These are phyloP conservation scores for Bisporella sp. DNA, from an alignment of 2,329 filamentous ascomycete species.

Conservation along the genomic window DNA sequence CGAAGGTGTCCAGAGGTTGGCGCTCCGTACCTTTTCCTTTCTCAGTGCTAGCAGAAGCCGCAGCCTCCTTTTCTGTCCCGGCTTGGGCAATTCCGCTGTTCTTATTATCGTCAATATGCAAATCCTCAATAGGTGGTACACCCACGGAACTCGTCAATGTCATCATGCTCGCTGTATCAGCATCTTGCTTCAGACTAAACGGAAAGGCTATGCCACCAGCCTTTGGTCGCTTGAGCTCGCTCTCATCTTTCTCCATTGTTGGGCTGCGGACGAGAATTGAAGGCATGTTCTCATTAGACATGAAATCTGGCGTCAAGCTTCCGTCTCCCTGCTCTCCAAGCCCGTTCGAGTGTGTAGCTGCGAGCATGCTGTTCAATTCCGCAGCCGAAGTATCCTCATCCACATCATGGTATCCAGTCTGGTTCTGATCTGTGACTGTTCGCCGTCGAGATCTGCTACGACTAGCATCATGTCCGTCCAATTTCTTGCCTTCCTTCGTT, in stretches of 20 bases:
- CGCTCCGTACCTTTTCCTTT: constrained; percentile 22
- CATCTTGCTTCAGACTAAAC: constrained; percentile 58
- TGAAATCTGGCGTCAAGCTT: constrained; percentile 14
- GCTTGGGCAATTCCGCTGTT: constrained; percentile 5
- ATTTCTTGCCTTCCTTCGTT: constrained; percentile 9
- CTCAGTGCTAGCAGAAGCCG: too few species aligned
- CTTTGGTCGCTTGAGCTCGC: constrained; percentile 56
- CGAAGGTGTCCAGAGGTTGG: constrained; percentile 45
- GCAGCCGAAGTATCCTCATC: constrained; percentile 37
- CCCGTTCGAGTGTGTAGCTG: constrained; percentile 34
- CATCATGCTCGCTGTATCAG: constrained; percentile 59
- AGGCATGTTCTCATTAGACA: constrained; percentile 7
- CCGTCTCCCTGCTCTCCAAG: constrained; percentile 15
- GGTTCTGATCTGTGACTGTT: constrained; percentile 44
- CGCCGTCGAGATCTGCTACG: constrained; percentile 38
- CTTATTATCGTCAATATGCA: constrained; percentile 11
- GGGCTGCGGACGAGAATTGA: constrained; percentile 12
- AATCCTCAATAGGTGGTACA: constrained; percentile 17
- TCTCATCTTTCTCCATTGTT: constrained; percentile 32
- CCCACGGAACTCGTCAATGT: constrained; percentile 43
- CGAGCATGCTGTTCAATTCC: constrained; percentile 29
- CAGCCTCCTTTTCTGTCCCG: too few species aligned
- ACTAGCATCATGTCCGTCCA: constrained; percentile 7
- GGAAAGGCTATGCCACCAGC: constrained; percentile 65
- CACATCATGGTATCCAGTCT: constrained; percentile 31